Evolutionary conservation across 140 eudicot species (phyloP).

Genomic region (Erigeron philadelphicus): DNA sequence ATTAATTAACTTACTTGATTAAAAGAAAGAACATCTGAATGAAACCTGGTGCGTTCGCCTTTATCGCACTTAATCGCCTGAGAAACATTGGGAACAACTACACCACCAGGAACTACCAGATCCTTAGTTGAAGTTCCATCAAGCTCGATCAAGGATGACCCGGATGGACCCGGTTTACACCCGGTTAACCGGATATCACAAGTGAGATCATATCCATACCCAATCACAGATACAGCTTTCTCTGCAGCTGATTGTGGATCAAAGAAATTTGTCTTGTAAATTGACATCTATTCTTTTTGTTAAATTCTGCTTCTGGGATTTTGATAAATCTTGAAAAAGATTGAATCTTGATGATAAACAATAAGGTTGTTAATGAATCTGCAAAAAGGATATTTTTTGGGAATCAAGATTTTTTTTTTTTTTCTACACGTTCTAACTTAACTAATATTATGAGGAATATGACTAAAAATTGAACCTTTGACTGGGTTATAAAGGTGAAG

Average conservation of each 20-base stretch:
- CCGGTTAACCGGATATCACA: constrained; percentile 70
- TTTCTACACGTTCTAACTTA: too few relatives aligned
- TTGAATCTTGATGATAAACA: not conserved
- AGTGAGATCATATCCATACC: constrained; percentile 76
- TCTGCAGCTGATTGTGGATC: constrained; percentile 90
- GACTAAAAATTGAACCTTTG: too few relatives aligned
- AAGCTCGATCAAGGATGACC: constrained; percentile 58
- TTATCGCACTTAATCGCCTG: constrained; percentile 76
- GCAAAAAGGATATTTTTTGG: too few relatives aligned
- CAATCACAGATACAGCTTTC: constrained; percentile 80
- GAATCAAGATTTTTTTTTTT: too few relatives aligned
- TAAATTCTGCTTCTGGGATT: constrained; percentile 7
- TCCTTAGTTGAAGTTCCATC: constrained; percentile 49
- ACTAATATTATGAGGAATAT: too few relatives aligned
- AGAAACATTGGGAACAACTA: constrained; percentile 54
- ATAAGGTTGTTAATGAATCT: not conserved
- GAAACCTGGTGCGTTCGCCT: constrained; percentile 94
- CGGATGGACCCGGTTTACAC: constrained; percentile 74
- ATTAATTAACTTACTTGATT: constrained; percentile 47
- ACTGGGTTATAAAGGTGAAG: too few relatives aligned
- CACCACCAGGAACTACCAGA: constrained; percentile 69
- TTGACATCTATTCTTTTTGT: constrained; percentile 14
- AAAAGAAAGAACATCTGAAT: constrained; percentile 82
- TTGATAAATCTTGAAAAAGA: not conserved
- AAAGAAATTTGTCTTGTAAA: constrained; percentile 29